Percentiles rank a stretch among this genome's conserved stretches.
These are phyloP conservation scores for Trichoderma koningiopsis DNA, from an alignment of 2,329 filamentous ascomycete species.

Conservation along the genomic window DNA sequence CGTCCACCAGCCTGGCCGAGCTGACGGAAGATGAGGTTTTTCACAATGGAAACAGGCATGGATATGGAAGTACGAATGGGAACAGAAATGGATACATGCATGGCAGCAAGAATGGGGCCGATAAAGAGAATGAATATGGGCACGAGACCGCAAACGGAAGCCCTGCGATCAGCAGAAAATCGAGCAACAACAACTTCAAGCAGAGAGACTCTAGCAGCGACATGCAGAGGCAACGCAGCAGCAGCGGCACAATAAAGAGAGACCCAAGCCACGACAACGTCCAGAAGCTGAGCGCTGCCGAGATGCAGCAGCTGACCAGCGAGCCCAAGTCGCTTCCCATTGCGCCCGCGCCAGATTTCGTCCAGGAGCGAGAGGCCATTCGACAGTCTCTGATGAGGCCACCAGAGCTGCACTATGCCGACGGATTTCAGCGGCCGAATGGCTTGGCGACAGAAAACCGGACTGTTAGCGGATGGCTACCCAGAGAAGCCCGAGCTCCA, in stretches of 20 bases:
- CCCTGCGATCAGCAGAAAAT: background rate
- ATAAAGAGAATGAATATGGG: background rate
- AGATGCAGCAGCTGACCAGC: constrained; percentile 60
- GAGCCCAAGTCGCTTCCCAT: constrained; percentile 62
- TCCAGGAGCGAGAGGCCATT: constrained; percentile 36
- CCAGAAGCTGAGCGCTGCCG: constrained; percentile 58
- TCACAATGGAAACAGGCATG: background rate
- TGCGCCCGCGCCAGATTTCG: constrained; percentile 41
- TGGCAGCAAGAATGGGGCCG: background rate
- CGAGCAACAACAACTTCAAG: background rate
- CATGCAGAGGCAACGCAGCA: constrained; percentile 16
- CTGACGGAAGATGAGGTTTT: background rate
- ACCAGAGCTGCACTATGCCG: constrained; percentile 29
- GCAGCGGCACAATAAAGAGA: constrained; percentile 37
- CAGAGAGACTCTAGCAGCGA: background rate
- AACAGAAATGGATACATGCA: background rate
- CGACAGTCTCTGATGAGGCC: constrained; percentile 37
- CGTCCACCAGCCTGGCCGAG: constrained; percentile 13
- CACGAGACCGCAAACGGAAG: background rate
- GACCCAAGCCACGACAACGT: constrained; percentile 47
- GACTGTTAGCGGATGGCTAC: constrained; percentile 7
- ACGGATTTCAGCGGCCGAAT: constrained; percentile 33
- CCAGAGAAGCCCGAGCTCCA: constrained; percentile 29
- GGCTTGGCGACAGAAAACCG: constrained; percentile 33
- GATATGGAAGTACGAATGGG: background rate